A percentile compares a stretch with the other conserved stretches of the same genome.
phyloP scores from a whole-genome alignment of 176 grass and related monocot species.

The Oryza glumipatula region DNA sequence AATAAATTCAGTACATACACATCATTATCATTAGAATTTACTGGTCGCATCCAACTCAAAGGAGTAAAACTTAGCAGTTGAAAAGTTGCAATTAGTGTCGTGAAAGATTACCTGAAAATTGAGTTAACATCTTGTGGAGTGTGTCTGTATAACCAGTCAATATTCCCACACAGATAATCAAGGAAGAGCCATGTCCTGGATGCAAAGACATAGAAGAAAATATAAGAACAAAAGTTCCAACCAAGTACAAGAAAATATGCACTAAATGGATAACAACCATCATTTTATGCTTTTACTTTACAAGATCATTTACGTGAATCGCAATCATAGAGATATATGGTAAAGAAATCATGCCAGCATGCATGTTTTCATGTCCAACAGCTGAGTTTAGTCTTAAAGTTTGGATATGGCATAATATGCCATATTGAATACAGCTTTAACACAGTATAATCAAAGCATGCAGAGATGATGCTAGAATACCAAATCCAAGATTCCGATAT shows the following conservation, averaged over 20 bases:
- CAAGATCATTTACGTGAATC: neutral
- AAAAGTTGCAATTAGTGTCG: conserved; percentile 7
- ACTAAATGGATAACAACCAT: conserved; percentile 12
- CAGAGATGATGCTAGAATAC: conserved; percentile 7
- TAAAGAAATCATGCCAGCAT: conserved; percentile 3
- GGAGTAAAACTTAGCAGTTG: conserved; percentile 2
- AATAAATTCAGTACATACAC: conserved; percentile 16
- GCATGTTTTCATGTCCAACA: neutral
- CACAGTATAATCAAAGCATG: conserved; percentile 27
- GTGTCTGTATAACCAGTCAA: conserved; percentile 98
- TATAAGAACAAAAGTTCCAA: conserved; percentile 40
- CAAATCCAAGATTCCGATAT: conserved; percentile 79
- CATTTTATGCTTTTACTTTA: conserved; percentile 3
- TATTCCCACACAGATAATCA: conserved; percentile 94
- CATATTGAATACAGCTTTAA: conserved; percentile 8
- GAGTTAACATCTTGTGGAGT: conserved; percentile 86
- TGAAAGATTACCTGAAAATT: conserved; percentile 71
- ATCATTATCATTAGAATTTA: neutral
- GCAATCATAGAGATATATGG: neutral
- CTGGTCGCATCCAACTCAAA: neutral
- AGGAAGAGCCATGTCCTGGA: conserved; percentile 95
- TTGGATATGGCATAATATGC: conserved; percentile 20
- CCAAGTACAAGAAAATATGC: conserved; percentile 33
- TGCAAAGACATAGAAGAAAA: conserved; percentile 34
- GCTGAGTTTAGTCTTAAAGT: neutral